Evolutionary conservation across 208 protist genomes (phyloP).

Genomic region (Leishmania turanica): DNA sequence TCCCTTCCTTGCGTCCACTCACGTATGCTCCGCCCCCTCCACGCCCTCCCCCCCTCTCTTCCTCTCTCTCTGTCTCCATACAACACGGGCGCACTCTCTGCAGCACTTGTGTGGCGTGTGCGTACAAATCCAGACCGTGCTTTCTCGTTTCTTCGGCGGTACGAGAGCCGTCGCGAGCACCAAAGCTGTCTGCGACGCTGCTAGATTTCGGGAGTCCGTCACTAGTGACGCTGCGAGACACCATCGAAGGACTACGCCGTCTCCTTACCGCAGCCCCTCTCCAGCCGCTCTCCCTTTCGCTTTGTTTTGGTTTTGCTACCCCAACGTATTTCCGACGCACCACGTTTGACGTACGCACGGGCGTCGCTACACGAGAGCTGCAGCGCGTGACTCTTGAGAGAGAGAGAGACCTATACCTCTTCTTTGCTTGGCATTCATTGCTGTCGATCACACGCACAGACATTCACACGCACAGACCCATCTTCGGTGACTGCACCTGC

Average conservation of each 20-base stretch:
- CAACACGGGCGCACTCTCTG: not conserved
- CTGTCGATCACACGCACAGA: not conserved
- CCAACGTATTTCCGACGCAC: not conserved
- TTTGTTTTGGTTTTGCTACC: not conserved
- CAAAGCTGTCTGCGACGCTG: not conserved
- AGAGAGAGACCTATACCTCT: not conserved
- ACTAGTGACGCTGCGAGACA: not conserved
- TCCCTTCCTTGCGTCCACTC: not conserved
- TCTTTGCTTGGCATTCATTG: not conserved
- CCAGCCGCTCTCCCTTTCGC: not conserved
- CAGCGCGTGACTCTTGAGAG: not conserved
- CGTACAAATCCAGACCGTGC: not conserved
- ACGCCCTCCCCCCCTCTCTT: not conserved
- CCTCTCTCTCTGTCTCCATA: not conserved
- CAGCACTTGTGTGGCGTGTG: not conserved
- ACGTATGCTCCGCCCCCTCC: not conserved
- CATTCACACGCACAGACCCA: not conserved
- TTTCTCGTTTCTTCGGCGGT: slow-evolving; percentile 20
- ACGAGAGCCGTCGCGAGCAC: not conserved
- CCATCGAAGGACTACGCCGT: not conserved
- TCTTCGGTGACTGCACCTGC: not conserved
- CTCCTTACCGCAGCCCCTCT: not conserved
- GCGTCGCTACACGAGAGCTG: not conserved
- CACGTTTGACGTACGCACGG: not conserved
- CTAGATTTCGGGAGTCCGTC: not conserved